Evolutionary conservation across 805 yeast genomes (phyloP), one percentile per base, ranked within the genome.

Genomic region (Candida ovalis): DNA sequence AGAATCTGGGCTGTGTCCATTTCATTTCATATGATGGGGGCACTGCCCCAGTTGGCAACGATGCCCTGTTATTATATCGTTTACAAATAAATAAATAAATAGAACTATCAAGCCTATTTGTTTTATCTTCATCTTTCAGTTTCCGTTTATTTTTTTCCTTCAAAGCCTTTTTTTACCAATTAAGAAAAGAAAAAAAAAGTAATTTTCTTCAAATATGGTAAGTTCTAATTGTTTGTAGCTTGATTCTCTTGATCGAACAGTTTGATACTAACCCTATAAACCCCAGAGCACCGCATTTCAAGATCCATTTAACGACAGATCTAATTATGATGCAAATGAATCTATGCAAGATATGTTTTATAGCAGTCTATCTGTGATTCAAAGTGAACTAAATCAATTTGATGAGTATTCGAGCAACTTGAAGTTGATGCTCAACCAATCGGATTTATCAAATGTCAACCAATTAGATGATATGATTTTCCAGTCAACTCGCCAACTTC

Each of bases 371-470:
- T 27, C 43, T 3, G 35, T n/a, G 17, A 24, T 25, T 25, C 27
- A 40, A 17, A 18, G n/a, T 25, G 35, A 40, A 40, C n/a, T 28
- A 13, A 40, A 40, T 23, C 27, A 40, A 13, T 40, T 40, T 40
- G 33, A 40, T 27, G 21, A 19, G 9, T 7, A 15, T 17, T 25
- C 30, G 3, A 17, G n/a, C 27, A 21, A 40, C 13, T 10, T 40
- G 6, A 40, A 40, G 35, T 13, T 40, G 22, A 18, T 27, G 15
- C 18, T 40, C 4, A 27, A 13, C 35, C 35, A 40, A 27, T 27
- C 43, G 5, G 32, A 40, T 19, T 4, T 40, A 10, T 25, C 43
- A 17, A 40, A 40, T 17, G 18, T 40, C n/a, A 10, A 10, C 12
- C 21, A 35, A 18, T 17, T 35, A 21, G 43, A 40, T 27, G 43